phyloP scores from a whole-genome alignment of 2,329 filamentous ascomycete species.

The Conoideocrella luteorostrata region DNA sequence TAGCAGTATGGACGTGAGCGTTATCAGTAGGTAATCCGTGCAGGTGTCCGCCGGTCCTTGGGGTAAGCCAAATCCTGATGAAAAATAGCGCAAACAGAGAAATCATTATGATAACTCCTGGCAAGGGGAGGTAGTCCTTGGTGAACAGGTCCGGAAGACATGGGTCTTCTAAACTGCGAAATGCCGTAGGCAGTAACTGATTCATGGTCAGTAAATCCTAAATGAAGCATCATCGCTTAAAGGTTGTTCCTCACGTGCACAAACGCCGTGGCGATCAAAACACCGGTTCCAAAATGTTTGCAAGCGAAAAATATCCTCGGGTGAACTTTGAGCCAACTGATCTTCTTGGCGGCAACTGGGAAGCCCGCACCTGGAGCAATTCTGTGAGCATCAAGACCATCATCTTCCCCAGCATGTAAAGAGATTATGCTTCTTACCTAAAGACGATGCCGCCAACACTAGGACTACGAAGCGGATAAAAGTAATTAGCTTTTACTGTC shows the following conservation, averaged over 20 bases:
- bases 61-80: slow-evolving; percentile 56
- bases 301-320: slow-evolving; percentile 53
- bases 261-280: slow-evolving; percentile 66
- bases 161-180: slow-evolving; percentile 42
- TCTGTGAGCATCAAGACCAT: slow-evolving; percentile 1
- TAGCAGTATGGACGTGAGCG: background rate
- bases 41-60: slow-evolving; percentile 51
- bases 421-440: slow-evolving; percentile 15
- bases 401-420: background rate
- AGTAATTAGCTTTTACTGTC: too few relatives aligned
- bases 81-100: slow-evolving; percentile 55
- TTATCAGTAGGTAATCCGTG: slow-evolving; percentile 51
- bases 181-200: slow-evolving; percentile 55
- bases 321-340: slow-evolving; percentile 52
- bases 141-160: slow-evolving; percentile 56
- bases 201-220: slow-evolving; percentile 4
- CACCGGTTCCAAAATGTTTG: slow-evolving; percentile 64
- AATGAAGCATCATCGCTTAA: background rate
- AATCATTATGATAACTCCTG: slow-evolving; percentile 59
- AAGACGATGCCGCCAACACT: slow-evolving; percentile 19
- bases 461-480: slow-evolving; percentile 16
- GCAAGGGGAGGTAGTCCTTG: slow-evolving; percentile 52
- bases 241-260: slow-evolving; percentile 48
- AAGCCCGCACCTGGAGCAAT: slow-evolving; percentile 39
- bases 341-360: slow-evolving; percentile 47